Conservation (phyloP, 192 early-diverging fungal genomes). For the Coemansia sp. region DNA sequence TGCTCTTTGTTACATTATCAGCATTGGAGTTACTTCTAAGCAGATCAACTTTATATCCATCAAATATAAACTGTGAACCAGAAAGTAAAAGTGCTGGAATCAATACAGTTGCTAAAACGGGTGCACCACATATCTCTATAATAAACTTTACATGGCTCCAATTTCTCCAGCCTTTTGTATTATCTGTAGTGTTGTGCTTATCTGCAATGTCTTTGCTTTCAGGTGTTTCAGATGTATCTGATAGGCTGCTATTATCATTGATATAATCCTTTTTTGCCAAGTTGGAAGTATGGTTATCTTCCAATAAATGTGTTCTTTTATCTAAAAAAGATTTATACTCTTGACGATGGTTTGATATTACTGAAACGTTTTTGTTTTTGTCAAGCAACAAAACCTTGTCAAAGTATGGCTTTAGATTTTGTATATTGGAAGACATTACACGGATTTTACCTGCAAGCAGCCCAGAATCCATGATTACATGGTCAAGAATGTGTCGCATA, state of each 20-base stretch:
- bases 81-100: conserved; percentile 19
- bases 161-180: neutral
- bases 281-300: neutral
- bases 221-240: neutral
- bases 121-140: conserved; percentile 19
- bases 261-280: neutral
- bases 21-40: neutral
- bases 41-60: conserved; percentile 16
- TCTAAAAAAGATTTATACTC: conserved; percentile 14
- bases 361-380: conserved; percentile 19
- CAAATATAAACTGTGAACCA: conserved; percentile 13
- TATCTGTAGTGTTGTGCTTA: neutral
- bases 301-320: conserved; percentile 24
- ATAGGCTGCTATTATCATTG: neutral
- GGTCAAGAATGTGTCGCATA: conserved; percentile 66
- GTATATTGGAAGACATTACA: conserved; percentile 80
- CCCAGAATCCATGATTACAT: conserved; percentile 56
- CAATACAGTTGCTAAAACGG: conserved; percentile 12
- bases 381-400: conserved; percentile 61
- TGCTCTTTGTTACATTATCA: neutral
- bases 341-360: conserved; percentile 24
- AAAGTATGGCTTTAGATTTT: conserved; percentile 72
- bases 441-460: conserved; percentile 72
- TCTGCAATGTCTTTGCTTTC: neutral
- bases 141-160: conserved; percentile 25